phyloP scores from a whole-genome alignment of 139 green algal species.

The Dunaliella sp. region DNA sequence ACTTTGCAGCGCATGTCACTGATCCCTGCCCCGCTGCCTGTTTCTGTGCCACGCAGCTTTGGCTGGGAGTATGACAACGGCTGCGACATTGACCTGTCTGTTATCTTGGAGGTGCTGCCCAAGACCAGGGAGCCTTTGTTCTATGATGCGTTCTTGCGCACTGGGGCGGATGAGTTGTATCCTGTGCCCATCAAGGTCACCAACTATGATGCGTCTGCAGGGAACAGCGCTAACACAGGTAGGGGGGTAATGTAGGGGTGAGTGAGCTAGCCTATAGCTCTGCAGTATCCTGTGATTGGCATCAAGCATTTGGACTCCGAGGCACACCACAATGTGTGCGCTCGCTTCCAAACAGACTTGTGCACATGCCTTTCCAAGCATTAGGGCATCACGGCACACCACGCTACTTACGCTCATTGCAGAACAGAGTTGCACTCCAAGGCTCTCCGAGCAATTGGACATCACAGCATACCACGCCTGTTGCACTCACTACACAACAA shows the following conservation, averaged over 20 bases:
- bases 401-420: background rate
- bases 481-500: background rate
- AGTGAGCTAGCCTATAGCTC: too few species aligned
- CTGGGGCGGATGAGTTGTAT: slow-evolving; percentile 34
- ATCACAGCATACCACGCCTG: background rate
- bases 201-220: slow-evolving; percentile 30
- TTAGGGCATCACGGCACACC: too few species aligned
- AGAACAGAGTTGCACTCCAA: background rate
- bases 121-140: slow-evolving; percentile 23
- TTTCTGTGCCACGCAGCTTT: slow-evolving; percentile 50
- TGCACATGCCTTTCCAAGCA: too few species aligned
- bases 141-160: slow-evolving; percentile 41
- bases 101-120: slow-evolving; percentile 20
- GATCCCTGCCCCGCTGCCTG: background rate
- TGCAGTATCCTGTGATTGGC: too few species aligned
- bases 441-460: background rate
- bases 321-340: too few species aligned
- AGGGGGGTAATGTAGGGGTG: too few species aligned
- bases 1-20: background rate
- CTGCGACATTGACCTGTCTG: slow-evolving; percentile 38
- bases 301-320: too few species aligned
- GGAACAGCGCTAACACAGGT: background rate
- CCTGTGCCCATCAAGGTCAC: slow-evolving; percentile 46
- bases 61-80: slow-evolving; percentile 45
- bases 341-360: too few species aligned